Evolutionary conservation across 2,329 filamentous ascomycete species (phyloP).

Genomic region (Bipolaris gigantea): DNA sequence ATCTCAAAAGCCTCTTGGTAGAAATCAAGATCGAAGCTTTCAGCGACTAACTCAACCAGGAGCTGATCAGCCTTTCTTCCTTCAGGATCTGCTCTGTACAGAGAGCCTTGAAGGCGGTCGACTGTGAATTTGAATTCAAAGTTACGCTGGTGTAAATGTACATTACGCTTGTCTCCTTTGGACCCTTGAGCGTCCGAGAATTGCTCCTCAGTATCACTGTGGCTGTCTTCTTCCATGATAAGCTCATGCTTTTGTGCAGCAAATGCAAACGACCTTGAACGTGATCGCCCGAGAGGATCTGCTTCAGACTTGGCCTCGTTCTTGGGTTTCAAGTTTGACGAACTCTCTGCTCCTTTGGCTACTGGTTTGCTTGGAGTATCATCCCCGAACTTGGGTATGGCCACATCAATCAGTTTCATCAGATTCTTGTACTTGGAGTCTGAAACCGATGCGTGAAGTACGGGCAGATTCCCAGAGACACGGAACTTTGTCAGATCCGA

Average conservation of each 20-base stretch:
- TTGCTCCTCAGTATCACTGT: conserved; percentile 63
- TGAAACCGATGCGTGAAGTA: conserved; percentile 87
- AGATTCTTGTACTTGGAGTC: conserved; percentile 96
- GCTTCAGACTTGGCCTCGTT: conserved; percentile 32
- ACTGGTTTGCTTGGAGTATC: conserved; percentile 46
- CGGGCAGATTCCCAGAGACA: conserved; percentile 86
- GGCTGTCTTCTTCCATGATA: conserved; percentile 72
- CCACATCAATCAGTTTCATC: conserved; percentile 95
- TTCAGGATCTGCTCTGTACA: conserved; percentile 84
- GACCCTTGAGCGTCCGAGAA: conserved; percentile 69
- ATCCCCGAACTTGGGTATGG: conserved; percentile 78
- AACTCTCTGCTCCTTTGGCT: conserved; percentile 38
- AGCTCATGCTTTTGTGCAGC: conserved; percentile 72
- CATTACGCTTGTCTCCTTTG: conserved; percentile 48
- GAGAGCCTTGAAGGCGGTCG: conserved; percentile 86
- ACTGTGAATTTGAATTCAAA: conserved; percentile 98
- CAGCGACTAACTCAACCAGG: conserved; percentile 86
- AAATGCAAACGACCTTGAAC: conserved; percentile 75
- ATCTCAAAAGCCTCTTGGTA: conserved; percentile 90
- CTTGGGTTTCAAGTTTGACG: conserved; percentile 44
- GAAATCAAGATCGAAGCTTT: conserved; percentile 84
- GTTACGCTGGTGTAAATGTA: conserved; percentile 79
- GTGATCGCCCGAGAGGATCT: conserved; percentile 53
- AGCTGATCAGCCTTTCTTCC: conserved; percentile 75
- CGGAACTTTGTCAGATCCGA: conserved; percentile 90